Base-by-base conservation (phyloP, 305 asterid species). In the Fraxinus dipetala region DNA sequence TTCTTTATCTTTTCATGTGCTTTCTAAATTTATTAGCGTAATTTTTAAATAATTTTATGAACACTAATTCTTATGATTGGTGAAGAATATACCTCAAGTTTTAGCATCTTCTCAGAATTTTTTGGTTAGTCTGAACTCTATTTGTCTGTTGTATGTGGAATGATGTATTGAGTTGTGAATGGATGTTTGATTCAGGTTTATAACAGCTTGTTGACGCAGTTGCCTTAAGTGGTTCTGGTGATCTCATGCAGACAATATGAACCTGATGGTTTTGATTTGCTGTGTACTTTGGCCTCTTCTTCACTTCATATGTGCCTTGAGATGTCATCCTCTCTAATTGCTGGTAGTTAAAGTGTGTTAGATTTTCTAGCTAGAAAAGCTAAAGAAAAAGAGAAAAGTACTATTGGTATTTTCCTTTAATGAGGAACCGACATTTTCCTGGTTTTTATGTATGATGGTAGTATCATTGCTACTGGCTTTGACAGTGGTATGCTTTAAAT, bases 241-340 rank as follows among this genome's bases (percentile, higher is more conserved):
- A 85, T 84, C 89, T 90, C 85, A 76, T 89, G 92, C 90, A 85
- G 95, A 88, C 90, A 87, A 83, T 89, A 82, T 85, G 89, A 85
- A 86, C 87, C 90, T 91, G 91, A 89, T 92, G 95, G 80, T 85
- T 91, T 85, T 91, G 89, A 88, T 92, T 86, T 89, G 94, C 92
- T 86, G 84, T 90, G 90, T 92, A 75, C 84, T 86, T 87, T 90
- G 93, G 95, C 91, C 85, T 88, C 89, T 81, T 85, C 91, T 20
- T 87, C 92, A 83, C 89, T 89, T 74, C 90, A 87, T 87, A 87
- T 87, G 87, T 83, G 28, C 87, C 78, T 86, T 88, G 56, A 87
- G 85, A 84, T 90, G 89, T 85, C 87, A 67, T 79, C 83, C 87
- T 88, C 83, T 87, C 72, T 85, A 81, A 85, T 79, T 87, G 85